Evolutionary conservation across 306 rosid species (phyloP), one percentile per base, ranked within the genome.

Genomic region (Vachellia pachyceras): DNA sequence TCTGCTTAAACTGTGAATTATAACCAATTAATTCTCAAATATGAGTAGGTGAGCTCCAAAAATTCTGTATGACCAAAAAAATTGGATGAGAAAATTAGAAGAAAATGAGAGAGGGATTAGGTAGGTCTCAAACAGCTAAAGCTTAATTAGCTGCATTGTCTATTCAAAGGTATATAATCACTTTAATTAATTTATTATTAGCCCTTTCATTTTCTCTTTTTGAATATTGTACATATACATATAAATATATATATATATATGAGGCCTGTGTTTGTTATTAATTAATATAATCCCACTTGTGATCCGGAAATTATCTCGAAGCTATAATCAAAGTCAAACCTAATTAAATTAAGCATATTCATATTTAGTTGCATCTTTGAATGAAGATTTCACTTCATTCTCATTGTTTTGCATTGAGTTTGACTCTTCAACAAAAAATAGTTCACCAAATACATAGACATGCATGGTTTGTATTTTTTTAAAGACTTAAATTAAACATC

Each of bases 121-220:
- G 82, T 85, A 40, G 55, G 75, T 17, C 18, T 72, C n/a, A 81
- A 73, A 44, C 55, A 78, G 25, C 39, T 37, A 73, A 78, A 73
- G 35, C 75, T 66, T 57, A 68, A 68, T 68, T 68, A 72, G 77
- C 79, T 80, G 37, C 63, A 77, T 10, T 54, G 83, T 85, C 85
- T 73, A 81, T 67, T 47, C 73, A 33, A 77, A 75, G 63, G 20
- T 2, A 40, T 3, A 36, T 29, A 29, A 13, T 11, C 11, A 7
- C n/a, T 70, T 42, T 14, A 22, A 42, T 72, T 72, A 29, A 10
- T 47, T 52, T 52, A 54, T 17, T 54, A 18, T 54, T 47, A 12
- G 5, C 37, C 15, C 18, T 15, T 17, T 46, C 42, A 29, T 71
- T 71, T 45, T 72, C 10, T 64, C 5, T n/a, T 50, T n/a, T 50